These are phyloP conservation scores for Amylocarpus encephaloides DNA, from an alignment of 2,329 filamentous ascomycete species.

Conservation along the genomic window DNA sequence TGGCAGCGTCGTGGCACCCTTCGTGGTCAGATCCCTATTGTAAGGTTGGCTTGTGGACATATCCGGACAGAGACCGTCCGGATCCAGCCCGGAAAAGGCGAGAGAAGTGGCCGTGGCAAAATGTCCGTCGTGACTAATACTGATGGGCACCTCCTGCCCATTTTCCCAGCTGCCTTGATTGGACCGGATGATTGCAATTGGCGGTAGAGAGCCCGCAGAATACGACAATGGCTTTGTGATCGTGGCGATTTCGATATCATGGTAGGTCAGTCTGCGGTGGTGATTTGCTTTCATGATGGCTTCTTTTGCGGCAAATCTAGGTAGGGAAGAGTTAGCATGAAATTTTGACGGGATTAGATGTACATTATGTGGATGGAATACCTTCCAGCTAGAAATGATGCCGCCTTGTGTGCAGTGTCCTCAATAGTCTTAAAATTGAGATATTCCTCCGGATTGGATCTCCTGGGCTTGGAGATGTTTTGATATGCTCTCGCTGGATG, in stretches of 20 bases:
- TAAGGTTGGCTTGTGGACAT: too few relatives aligned
- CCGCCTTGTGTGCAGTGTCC: conserved; percentile 1
- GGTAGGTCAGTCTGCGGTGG: conserved; percentile 51
- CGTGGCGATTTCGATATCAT: conserved; percentile 47
- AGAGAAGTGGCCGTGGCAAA: conserved; percentile 61
- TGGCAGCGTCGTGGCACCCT: too few relatives aligned
- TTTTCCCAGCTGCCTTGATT: conserved; percentile 24
- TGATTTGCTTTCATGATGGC: conserved; percentile 67
- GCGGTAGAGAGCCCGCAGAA: conserved; percentile 11
- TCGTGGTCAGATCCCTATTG: too few relatives aligned
- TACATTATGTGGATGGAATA: conserved; percentile 4
- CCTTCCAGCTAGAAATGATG: conserved; percentile 25
- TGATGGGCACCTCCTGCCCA: conserved; percentile 57
- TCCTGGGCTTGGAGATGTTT: too few relatives aligned
- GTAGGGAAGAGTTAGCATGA: neutral
- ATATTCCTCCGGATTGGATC: too few relatives aligned
- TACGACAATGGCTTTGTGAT: neutral
- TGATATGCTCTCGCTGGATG: too few relatives aligned
- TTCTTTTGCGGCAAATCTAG: conserved; percentile 59
- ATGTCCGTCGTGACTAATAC: conserved; percentile 81
- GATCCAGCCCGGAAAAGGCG: neutral
- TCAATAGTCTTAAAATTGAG: too few relatives aligned
- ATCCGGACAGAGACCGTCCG: too few relatives aligned
- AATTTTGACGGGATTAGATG: neutral
- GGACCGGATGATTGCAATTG: conserved; percentile 19